Evolutionary conservation across 805 yeast species (phyloP).

Genomic region (Kuraishia hungarica): DNA sequence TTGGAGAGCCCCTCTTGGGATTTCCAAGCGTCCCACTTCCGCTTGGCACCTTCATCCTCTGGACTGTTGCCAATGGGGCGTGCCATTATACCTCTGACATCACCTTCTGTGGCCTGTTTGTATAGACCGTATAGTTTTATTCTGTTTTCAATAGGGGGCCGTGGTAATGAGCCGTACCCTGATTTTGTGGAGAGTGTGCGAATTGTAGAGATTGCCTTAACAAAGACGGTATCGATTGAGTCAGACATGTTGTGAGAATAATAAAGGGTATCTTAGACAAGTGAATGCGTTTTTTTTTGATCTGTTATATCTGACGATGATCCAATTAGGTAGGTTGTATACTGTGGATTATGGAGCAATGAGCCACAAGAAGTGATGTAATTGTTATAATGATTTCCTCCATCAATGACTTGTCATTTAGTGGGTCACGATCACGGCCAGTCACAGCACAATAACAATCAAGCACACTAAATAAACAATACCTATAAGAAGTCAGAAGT

Average conservation of each 20-base stretch:
- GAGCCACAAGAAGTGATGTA: too few relatives aligned
- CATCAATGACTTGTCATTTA: too few relatives aligned
- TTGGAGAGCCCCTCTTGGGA: slow-evolving; percentile 57
- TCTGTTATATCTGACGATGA: too few relatives aligned
- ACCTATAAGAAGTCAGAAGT: too few relatives aligned
- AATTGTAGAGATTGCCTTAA: slow-evolving; percentile 74
- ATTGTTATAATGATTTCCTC: too few relatives aligned
- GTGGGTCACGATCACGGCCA: too few relatives aligned
- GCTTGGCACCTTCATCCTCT: slow-evolving; percentile 59
- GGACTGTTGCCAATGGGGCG: slow-evolving; percentile 53
- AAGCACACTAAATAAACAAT: too few relatives aligned
- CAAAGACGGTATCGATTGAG: slow-evolving; percentile 69
- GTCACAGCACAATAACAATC: too few relatives aligned
- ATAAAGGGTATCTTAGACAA: too few relatives aligned
- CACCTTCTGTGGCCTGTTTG: slow-evolving; percentile 87
- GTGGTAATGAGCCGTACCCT: slow-evolving; percentile 53
- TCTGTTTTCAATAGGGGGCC: slow-evolving; percentile 69
- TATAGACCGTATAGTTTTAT: slow-evolving; percentile 71
- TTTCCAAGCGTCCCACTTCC: slow-evolving; percentile 86
- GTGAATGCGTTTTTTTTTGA: too few relatives aligned
- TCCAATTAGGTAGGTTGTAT: too few relatives aligned
- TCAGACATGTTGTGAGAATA: slow-evolving; percentile 31
- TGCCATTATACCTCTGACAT: slow-evolving; percentile 59
- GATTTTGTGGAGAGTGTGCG: slow-evolving; percentile 60
- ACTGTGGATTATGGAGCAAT: too few relatives aligned